These are phyloP conservation scores for Aspergillus neoniger DNA, from an alignment of 2,329 filamentous ascomycete species.

Conservation along the genomic window DNA sequence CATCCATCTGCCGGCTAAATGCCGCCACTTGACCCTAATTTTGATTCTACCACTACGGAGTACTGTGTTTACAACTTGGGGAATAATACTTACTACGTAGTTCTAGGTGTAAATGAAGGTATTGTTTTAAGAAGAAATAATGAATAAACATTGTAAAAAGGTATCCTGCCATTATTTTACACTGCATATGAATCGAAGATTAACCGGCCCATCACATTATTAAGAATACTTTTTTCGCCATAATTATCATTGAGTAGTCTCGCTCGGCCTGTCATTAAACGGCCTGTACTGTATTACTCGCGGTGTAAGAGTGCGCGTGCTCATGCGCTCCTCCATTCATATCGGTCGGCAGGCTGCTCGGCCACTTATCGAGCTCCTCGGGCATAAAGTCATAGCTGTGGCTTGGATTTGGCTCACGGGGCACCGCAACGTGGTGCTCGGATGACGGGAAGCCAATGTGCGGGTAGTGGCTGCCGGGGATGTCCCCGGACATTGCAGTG, in stretches of 20 bases:
- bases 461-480: slow-evolving; percentile 33
- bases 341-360: slow-evolving; percentile 36
- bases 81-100: no score
- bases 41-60: background rate
- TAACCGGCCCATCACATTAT: background rate
- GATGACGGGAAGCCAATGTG: slow-evolving; percentile 35
- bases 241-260: slow-evolving; percentile 10
- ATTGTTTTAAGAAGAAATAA: no score
- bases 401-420: slow-evolving; percentile 36
- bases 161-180: background rate
- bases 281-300: slow-evolving; percentile 35
- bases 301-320: slow-evolving; percentile 34
- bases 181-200: background rate
- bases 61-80: background rate
- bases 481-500: slow-evolving; percentile 32
- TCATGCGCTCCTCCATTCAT: slow-evolving; percentile 40
- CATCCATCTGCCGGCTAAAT: background rate
- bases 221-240: background rate
- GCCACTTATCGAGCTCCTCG: slow-evolving; percentile 41
- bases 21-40: slow-evolving; percentile 2
- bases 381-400: slow-evolving; percentile 33
- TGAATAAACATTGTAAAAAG: background rate
- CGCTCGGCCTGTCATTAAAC: slow-evolving; percentile 22
- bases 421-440: slow-evolving; percentile 33
- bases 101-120: no score